Evolutionary conservation across 2,329 filamentous ascomycete species (phyloP), one percentile per base, ranked within the genome.

Genomic region (Alternaria consortialis): DNA sequence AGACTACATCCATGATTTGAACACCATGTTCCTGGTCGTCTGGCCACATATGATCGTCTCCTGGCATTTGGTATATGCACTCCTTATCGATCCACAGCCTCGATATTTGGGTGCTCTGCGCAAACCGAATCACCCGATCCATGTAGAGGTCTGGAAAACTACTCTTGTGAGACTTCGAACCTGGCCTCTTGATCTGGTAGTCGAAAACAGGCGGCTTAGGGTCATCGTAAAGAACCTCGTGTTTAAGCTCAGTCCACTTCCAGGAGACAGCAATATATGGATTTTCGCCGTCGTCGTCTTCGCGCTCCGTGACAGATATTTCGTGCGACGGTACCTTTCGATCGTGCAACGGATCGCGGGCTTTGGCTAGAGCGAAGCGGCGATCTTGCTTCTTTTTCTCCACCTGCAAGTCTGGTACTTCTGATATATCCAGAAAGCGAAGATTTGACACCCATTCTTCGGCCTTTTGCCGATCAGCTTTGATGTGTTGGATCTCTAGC

Each of bases 1-100:
- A 70, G 1, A 72, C 64, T 7, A 59, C 53, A 20, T 71, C 67
- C 67, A 71, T 71, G 39, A 64, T 63, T 37, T 70, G 68, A 11
- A 70, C 47, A 1, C 65, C 68, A 13, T 62, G 53, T 3, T 50
- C 39, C 9, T 31, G 34, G 23, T 70, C 69, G 3, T 37, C 12
- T 7, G 48, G 47, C 25, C 51, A 43, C 12, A 29, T 29, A 6
- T 4, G 15, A 8, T 56, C 40, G 15, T 67, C 66, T n/a, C 39
- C 64, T 4, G 17, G 2, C n/a, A 48, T 53, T 37, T 72, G 69
- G 15, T 64, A 67, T 15, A 72, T 71, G 27, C 66, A 69, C 15
- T 69, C 67, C 44, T 54, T 67, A 36, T 71, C 67, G 9, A 70
- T 58, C 67, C 67, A 72, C 5, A 71, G 20, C 23, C 39, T 56